phyloP scores from a whole-genome alignment of 208 protist species.

The Trypanosoma boissoni region DNA sequence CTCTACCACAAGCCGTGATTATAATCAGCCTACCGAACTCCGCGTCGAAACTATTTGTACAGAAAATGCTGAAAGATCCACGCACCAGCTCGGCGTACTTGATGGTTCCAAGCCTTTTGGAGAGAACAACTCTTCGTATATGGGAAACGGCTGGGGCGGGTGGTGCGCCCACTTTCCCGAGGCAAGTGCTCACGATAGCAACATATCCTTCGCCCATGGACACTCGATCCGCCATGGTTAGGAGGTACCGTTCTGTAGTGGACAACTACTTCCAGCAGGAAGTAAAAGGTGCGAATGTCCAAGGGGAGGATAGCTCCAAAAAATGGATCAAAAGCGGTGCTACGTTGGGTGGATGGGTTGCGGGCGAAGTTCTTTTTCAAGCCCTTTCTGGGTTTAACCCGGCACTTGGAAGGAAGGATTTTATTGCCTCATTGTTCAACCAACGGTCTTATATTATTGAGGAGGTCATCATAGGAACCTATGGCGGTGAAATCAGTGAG shows the following conservation, averaged over 20 bases:
- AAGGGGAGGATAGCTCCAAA: too few species aligned
- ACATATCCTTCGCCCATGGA: conserved; percentile 26
- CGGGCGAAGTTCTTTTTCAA: conserved; percentile 9
- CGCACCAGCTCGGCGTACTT: conserved; percentile 12
- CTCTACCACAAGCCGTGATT: conserved; percentile 20
- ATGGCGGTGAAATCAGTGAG: conserved; percentile 16
- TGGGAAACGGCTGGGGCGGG: not conserved
- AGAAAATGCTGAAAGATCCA: conserved; percentile 14
- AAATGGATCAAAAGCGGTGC: too few species aligned
- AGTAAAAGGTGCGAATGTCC: too few species aligned
- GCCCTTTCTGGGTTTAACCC: not conserved
- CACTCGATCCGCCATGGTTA: conserved; percentile 6
- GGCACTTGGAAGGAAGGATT: not conserved
- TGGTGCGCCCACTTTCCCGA: not conserved
- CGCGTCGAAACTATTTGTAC: conserved; percentile 13
- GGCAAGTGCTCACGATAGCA: conserved; percentile 22
- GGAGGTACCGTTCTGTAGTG: conserved; percentile 23
- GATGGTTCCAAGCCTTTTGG: conserved; percentile 6
- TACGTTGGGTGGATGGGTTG: conserved; percentile 26
- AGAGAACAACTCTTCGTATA: conserved; percentile 3
- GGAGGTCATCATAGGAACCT: conserved; percentile 28
- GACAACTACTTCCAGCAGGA: conserved; percentile 19
- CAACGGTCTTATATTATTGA: conserved; percentile 26
- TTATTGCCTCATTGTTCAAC: conserved; percentile 23
- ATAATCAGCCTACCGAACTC: not conserved